phyloP scores from a whole-genome alignment of 768 basidiomycete species.

The Collybia nuda region DNA sequence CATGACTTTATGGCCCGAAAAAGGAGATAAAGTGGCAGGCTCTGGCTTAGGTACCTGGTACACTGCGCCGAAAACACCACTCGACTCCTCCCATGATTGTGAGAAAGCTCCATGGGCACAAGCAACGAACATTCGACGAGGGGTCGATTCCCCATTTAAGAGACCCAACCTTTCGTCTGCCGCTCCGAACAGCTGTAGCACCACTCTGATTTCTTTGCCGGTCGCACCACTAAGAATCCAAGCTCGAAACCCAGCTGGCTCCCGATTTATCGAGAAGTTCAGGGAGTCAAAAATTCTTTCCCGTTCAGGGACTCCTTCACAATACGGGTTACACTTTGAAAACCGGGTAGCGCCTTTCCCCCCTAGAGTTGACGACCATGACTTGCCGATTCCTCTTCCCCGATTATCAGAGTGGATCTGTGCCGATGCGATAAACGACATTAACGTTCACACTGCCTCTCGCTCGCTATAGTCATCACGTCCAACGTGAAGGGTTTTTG shows the following conservation, averaged over 20 bases:
- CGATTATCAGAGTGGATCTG: slow-evolving; percentile 51
- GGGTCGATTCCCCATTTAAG: slow-evolving; percentile 56
- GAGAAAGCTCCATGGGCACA: slow-evolving; percentile 52
- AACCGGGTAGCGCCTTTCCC: slow-evolving; percentile 34
- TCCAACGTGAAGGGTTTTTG: neutral
- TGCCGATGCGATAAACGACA: slow-evolving; percentile 35
- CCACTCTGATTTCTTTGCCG: slow-evolving; percentile 20
- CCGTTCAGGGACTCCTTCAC: slow-evolving; percentile 24
- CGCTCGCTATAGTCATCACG: slow-evolving; percentile 14
- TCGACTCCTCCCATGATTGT: slow-evolving; percentile 11
- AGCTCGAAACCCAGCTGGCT: slow-evolving; percentile 25
- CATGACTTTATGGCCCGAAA: neutral
- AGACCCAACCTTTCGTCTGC: slow-evolving; percentile 14
- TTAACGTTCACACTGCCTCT: slow-evolving; percentile 18
- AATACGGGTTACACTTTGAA: slow-evolving; percentile 16
- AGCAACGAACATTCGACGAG: slow-evolving; percentile 44
- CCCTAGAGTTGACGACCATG: slow-evolving; percentile 39
- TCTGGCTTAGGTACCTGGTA: slow-evolving; percentile 9
- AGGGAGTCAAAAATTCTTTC: slow-evolving; percentile 31
- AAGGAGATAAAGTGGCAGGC: neutral
- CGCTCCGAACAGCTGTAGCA: slow-evolving; percentile 7
- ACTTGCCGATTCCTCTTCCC: slow-evolving; percentile 57
- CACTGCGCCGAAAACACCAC: slow-evolving; percentile 13
- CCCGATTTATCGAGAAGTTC: slow-evolving; percentile 42
- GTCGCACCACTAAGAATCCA: slow-evolving; percentile 29